Conservation (phyloP, 1,284 basidiomycete species). For the Blastosporella zonata region DNA sequence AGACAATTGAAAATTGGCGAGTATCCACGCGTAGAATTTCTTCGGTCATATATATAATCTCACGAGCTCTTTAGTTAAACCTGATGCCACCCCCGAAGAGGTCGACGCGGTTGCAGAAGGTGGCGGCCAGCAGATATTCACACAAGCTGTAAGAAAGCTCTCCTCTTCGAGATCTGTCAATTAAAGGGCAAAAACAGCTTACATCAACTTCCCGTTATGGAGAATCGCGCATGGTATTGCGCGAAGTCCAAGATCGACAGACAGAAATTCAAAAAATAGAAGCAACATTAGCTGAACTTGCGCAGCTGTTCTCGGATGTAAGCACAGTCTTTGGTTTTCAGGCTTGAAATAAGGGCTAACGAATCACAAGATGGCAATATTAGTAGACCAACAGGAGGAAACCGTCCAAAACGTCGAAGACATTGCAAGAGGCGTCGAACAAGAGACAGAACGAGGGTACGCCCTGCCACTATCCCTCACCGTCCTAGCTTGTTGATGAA, state of each 20-base stretch:
- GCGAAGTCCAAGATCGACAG: constrained; percentile 90
- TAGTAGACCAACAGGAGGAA: constrained; percentile 81
- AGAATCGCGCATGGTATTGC: constrained; percentile 80
- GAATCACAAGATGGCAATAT: constrained; percentile 64
- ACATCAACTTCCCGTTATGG: constrained; percentile 77
- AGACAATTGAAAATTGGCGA: constrained; percentile 85
- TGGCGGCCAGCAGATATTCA: constrained; percentile 73
- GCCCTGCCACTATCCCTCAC: constrained; percentile 21
- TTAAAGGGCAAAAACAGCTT: constrained; percentile 29
- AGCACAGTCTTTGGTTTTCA: constrained; percentile 26
- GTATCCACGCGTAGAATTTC: constrained; percentile 14
- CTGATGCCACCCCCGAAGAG: constrained; percentile 85
- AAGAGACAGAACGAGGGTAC: constrained; percentile 70
- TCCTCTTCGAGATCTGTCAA: not conserved
- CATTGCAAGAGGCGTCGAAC: constrained; percentile 60
- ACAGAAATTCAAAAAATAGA: constrained; percentile 88
- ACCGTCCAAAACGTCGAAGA: constrained; percentile 63
- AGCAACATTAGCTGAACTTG: constrained; percentile 82
- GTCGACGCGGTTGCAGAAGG: constrained; percentile 74
- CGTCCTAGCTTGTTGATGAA: constrained; percentile 5
- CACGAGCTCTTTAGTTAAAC: constrained; percentile 62
- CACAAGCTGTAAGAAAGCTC: constrained; percentile 68
- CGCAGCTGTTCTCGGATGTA: constrained; percentile 82
- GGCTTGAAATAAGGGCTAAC: not conserved
- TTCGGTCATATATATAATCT: not conserved